phyloP scores from a whole-genome alignment of 805 yeast genomes.

The Candida vartiovaarae region DNA sequence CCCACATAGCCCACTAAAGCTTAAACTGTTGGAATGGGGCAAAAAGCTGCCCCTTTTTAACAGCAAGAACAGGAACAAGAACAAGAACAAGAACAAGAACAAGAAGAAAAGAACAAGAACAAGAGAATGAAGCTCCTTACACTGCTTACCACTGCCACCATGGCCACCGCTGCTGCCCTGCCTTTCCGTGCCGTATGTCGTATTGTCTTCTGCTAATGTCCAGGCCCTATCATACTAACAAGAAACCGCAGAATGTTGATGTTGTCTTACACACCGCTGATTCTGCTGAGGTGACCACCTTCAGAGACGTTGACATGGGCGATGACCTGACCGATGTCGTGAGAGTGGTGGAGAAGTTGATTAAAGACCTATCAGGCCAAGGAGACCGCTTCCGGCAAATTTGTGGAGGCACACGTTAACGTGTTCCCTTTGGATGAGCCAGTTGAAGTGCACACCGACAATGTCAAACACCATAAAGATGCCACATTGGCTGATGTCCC shows the following conservation, averaged over 20 bases:
- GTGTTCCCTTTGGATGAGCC: too few species aligned
- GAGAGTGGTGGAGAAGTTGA: too few species aligned
- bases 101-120: neutral
- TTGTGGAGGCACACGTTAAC: too few species aligned
- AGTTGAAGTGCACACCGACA: too few species aligned
- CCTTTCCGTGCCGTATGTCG: constrained; percentile 22
- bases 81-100: neutral
- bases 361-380: too few species aligned
- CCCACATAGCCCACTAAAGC: neutral
- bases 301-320: constrained; percentile 17
- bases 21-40: too few species aligned
- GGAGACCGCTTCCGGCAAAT: too few species aligned
- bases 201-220: too few species aligned
- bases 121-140: constrained; percentile 15
- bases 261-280: constrained; percentile 9
- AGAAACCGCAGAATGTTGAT: constrained; percentile 11
- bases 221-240: neutral
- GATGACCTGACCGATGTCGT: constrained; percentile 4
- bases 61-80: neutral
- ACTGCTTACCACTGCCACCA: constrained; percentile 9
- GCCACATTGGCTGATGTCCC: neutral
- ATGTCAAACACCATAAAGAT: too few species aligned
- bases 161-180: constrained; percentile 13
- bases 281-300: constrained; percentile 5
- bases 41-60: neutral